Evolutionary conservation across 371 early-diverging fungal genomes (phyloP).

Genomic region (Sporodiniella umbellata): DNA sequence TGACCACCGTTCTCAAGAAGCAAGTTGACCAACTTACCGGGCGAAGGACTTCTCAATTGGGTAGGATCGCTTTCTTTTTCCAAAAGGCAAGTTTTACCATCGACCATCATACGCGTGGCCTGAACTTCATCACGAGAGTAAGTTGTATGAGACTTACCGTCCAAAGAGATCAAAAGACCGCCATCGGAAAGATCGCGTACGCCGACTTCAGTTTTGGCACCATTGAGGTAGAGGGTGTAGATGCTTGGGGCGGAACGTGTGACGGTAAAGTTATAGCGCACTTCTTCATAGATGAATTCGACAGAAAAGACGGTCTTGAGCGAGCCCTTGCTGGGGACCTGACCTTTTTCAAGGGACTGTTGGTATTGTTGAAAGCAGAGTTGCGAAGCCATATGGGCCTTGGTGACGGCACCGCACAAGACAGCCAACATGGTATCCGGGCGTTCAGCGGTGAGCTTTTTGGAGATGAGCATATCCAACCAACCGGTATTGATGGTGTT

Average conservation of each 20-base stretch:
- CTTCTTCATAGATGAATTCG: slow-evolving; percentile 89
- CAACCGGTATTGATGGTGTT: slow-evolving; percentile 95
- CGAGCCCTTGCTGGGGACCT: slow-evolving; percentile 77
- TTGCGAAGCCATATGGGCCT: slow-evolving; percentile 70
- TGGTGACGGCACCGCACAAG: slow-evolving; percentile 89
- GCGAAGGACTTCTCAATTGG: slow-evolving; percentile 90
- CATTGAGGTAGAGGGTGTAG: slow-evolving; percentile 80
- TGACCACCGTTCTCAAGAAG: slow-evolving; percentile 91
- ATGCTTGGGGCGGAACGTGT: slow-evolving; percentile 78
- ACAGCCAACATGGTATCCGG: slow-evolving; percentile 89
- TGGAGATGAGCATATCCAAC: slow-evolving; percentile 92
- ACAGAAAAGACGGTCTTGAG: slow-evolving; percentile 75
- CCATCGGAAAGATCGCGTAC: slow-evolving; percentile 88
- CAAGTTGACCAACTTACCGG: slow-evolving; percentile 96
- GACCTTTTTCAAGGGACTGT: slow-evolving; percentile 84
- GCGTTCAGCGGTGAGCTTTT: slow-evolving; percentile 86
- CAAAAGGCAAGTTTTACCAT: slow-evolving; percentile 88
- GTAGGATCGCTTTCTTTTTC: slow-evolving; percentile 97
- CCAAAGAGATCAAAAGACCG: slow-evolving; percentile 88
- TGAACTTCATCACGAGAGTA: slow-evolving; percentile 90
- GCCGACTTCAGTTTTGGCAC: slow-evolving; percentile 77
- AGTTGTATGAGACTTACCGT: slow-evolving; percentile 86
- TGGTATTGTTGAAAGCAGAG: slow-evolving; percentile 73
- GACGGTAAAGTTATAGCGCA: slow-evolving; percentile 85
- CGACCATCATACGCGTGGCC: slow-evolving; percentile 85